A percentile compares a stretch with the other conserved stretches of the same genome.
Evolutionary conservation across 306 rosid species (phyloP).

Genomic region (Begonia loranthoides): DNA sequence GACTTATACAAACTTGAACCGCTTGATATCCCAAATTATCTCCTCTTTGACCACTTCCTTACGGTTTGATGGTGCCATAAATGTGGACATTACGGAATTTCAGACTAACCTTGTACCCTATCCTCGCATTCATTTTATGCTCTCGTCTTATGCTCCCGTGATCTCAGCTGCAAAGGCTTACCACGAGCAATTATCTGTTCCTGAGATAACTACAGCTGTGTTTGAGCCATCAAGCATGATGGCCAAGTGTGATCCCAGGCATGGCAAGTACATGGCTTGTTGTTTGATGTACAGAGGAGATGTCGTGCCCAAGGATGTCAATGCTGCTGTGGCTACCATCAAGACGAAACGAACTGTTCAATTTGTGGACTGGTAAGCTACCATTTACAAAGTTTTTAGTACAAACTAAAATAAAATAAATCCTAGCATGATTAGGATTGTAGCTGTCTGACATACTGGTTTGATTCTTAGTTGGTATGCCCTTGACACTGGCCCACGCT

Average conservation of each 20-base stretch:
- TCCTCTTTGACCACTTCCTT: conserved; percentile 75
- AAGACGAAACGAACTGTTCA: conserved; percentile 59
- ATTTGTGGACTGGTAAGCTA: conserved; percentile 64
- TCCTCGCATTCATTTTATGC: conserved; percentile 77
- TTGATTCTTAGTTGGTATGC: too few species aligned
- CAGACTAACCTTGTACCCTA: conserved; percentile 72
- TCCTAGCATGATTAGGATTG: too few species aligned
- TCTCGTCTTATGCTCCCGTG: conserved; percentile 63
- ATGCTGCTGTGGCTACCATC: conserved; percentile 45
- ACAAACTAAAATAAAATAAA: too few species aligned
- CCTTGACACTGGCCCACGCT: too few species aligned
- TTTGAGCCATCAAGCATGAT: conserved; percentile 72
- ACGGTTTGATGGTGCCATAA: conserved; percentile 75
- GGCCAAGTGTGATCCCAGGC: conserved; percentile 79
- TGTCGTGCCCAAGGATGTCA: conserved; percentile 61
- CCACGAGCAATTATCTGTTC: conserved; percentile 55
- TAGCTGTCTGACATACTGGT: too few species aligned
- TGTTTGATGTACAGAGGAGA: conserved; percentile 82
- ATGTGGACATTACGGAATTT: conserved; percentile 61
- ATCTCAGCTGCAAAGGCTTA: conserved; percentile 55
- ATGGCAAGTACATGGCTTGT: conserved; percentile 77
- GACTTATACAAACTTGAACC: conserved; percentile 52
- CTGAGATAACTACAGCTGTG: conserved; percentile 61
- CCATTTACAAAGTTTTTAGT: neutral
- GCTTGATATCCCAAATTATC: conserved; percentile 54